Base-by-base conservation (phyloP, 2,329 filamentous ascomycete species). In the Colletotrichum sp. region DNA sequence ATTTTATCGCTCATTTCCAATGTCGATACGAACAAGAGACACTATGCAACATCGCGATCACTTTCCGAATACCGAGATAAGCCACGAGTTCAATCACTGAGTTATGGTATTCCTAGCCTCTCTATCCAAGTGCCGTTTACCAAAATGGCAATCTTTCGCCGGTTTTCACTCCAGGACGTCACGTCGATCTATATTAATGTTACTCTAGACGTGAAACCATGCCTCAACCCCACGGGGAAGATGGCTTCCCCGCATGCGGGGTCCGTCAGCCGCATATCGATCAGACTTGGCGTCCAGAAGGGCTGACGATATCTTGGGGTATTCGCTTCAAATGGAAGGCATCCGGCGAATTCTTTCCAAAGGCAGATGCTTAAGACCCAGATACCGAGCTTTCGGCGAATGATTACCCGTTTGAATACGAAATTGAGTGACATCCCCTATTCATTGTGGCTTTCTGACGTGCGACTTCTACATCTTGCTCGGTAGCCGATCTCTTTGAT, bases 21-120 rank as follows among this genome's bases (percentile, higher is more conserved):
- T 0, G 10, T 13, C 1, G 12, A 12, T 9, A 21, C n/a, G 1
- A 52, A 21, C 8, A 1, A 49, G 44, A 49, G 3, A 21, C 44
- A 21, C 12, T 10, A 21, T 4, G 10, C 10, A 18, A 13, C 4
- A 21, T 21, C 44, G 7, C 10, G n/a, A 52, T 21, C 44, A 52
- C 44, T 52, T 12, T 13, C 44, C 44, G n/a, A 52, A 52, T 2
- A 21, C 44, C 44, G 44, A 52, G 18, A 21, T 13, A 13, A n/a
- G n/a, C 8, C 44, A 21, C 6, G 6, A 52, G 4, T 13, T 21
- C n/a, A 21, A 8, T 49, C n/a, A 21, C n/a, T 13, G n/a, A 21
- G 21, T 8, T 13, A 49, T 49, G 10, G 21, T 13, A 49, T n/a
- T 6, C 10, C 6, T 4, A 8, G 44, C 6, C 8, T 6, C 6